Conservation (phyloP, 139 green algal genomes). For the Gonium pectorale region DNA sequence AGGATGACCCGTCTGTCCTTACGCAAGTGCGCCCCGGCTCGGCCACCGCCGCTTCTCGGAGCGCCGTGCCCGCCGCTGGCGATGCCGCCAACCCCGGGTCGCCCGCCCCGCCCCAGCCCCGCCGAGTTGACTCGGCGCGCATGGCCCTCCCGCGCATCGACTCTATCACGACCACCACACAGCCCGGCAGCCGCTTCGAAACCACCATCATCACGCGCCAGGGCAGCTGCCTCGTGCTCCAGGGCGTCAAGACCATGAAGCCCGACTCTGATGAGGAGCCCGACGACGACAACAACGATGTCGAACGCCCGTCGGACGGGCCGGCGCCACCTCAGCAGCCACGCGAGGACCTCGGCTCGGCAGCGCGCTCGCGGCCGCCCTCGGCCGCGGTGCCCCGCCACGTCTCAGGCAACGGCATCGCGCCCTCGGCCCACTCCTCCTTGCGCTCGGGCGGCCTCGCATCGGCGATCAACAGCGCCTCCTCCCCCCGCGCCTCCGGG, state of each 20-base stretch:
- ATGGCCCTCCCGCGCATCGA: neutral
- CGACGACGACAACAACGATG: neutral
- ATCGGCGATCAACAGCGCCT: too few species aligned
- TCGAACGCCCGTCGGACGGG: too few species aligned
- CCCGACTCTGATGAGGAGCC: conserved; percentile 26
- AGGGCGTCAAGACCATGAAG: conserved; percentile 30
- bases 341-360: too few species aligned
- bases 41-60: neutral
- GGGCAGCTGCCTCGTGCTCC: conserved; percentile 27
- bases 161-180: conserved; percentile 13
- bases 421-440: too few species aligned
- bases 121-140: neutral
- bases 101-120: neutral
- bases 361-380: too few species aligned
- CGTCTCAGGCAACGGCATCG: too few species aligned
- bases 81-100: too few species aligned
- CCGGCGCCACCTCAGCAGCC: too few species aligned
- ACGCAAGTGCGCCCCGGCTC: conserved; percentile 1
- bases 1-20: neutral
- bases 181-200: conserved; percentile 15
- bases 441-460: too few species aligned
- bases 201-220: conserved; percentile 34
- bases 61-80: too few species aligned
- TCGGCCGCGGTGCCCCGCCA: too few species aligned
- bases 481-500: too few species aligned